Conservation (phyloP, 257 asterid species). For the Handroanthus guayacan region DNA sequence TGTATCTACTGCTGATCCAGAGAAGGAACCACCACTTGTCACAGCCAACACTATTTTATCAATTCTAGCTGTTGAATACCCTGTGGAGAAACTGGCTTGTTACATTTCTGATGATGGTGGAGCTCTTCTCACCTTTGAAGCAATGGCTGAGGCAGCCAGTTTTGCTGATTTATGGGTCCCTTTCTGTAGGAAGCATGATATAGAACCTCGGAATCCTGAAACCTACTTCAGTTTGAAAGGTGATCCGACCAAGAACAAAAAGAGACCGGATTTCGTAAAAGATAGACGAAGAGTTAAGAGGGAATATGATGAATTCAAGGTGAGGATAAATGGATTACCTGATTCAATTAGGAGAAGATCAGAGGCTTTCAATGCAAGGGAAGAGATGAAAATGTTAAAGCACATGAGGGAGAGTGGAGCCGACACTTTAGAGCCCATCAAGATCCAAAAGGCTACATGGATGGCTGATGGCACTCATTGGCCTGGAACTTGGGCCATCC, state of each 20-base stretch:
- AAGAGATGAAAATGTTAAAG: slow-evolving; percentile 63
- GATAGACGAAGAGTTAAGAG: slow-evolving; percentile 63
- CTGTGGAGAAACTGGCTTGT: slow-evolving; percentile 66
- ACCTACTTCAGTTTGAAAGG: slow-evolving; percentile 53
- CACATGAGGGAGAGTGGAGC: slow-evolving; percentile 55
- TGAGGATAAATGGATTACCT: slow-evolving; percentile 58
- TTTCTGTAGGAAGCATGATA: slow-evolving; percentile 62
- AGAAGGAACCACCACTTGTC: slow-evolving; percentile 66
- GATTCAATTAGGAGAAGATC: slow-evolving; percentile 66
- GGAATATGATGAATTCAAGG: slow-evolving; percentile 71
- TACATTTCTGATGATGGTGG: slow-evolving; percentile 72
- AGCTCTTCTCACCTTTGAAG: slow-evolving; percentile 69
- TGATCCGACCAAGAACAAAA: slow-evolving; percentile 65
- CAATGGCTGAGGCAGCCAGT: slow-evolving; percentile 78
- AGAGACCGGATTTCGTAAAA: slow-evolving; percentile 56
- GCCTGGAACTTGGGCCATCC: slow-evolving; percentile 65
- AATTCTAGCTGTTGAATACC: slow-evolving; percentile 62
- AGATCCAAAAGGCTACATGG: slow-evolving; percentile 68
- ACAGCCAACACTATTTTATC: slow-evolving; percentile 70
- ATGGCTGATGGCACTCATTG: slow-evolving; percentile 84
- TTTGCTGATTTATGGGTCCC: slow-evolving; percentile 76
- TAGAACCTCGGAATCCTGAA: slow-evolving; percentile 71
- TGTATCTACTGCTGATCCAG: slow-evolving; percentile 74
- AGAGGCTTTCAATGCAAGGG: slow-evolving; percentile 65
- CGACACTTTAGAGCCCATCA: slow-evolving; percentile 53